Conservation (phyloP, 1,284 basidiomycete genomes). For the Microbotryomycetes sp. region DNA sequence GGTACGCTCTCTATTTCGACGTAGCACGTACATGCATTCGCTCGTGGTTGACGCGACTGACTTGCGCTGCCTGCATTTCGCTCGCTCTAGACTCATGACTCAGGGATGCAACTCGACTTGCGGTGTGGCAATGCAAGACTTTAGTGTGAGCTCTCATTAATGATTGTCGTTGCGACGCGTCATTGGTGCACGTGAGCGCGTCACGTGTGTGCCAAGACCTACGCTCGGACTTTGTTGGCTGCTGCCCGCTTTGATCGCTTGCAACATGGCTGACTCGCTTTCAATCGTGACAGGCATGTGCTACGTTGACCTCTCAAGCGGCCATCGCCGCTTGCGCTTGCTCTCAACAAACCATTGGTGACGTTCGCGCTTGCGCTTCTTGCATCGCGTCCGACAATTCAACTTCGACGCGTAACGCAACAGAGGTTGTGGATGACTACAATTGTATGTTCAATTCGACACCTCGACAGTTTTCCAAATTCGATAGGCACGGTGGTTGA, state of each 20-base stretch:
- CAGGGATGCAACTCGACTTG: conserved; percentile 3
- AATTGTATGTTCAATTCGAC: conserved; percentile 2
- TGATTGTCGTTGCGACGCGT: background rate
- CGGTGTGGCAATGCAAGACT: conserved; percentile 5
- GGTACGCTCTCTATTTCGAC: background rate
- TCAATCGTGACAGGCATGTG: conserved; percentile 15
- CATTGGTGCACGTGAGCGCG: background rate
- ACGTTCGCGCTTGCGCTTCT: conserved; percentile 21
- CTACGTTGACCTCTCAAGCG: conserved; percentile 9
- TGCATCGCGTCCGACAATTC: conserved; percentile 18
- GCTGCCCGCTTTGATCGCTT: background rate
- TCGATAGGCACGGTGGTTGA: background rate
- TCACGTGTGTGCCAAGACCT: background rate
- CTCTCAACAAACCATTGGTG: conserved; percentile 21
- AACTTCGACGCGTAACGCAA: conserved; percentile 8
- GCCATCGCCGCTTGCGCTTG: conserved; percentile 28
- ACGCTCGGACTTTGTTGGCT: background rate
- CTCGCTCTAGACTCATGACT: background rate
- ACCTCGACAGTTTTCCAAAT: background rate
- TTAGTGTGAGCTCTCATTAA: conserved; percentile 10
- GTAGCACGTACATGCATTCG: background rate
- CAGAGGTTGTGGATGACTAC: conserved; percentile 22
- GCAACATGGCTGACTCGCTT: background rate
- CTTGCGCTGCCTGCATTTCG: background rate
- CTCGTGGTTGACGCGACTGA: background rate